These are phyloP conservation scores for Onygenales sp. DNA, from an alignment of 2,329 filamentous ascomycete species.

Conservation along the genomic window DNA sequence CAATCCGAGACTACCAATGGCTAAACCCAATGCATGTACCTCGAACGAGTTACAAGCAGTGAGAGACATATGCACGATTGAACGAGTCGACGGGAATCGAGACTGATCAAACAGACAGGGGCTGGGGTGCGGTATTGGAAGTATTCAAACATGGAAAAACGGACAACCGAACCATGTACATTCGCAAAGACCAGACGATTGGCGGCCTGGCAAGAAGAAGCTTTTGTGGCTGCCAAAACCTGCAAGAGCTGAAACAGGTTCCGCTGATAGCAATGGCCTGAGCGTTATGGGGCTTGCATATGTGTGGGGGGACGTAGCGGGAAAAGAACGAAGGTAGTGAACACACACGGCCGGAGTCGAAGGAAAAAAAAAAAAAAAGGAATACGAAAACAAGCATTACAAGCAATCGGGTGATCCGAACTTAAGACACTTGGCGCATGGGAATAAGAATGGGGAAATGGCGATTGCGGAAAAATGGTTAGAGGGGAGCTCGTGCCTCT, in stretches of 20 bases:
- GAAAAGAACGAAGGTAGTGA: background rate
- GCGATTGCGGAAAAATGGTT: background rate
- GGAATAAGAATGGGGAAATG: background rate
- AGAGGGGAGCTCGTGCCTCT: background rate
- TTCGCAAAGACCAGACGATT: background rate
- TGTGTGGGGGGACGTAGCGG: background rate
- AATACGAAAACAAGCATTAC: conserved; percentile 12
- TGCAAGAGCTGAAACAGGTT: too few relatives aligned
- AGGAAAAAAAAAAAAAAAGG: background rate
- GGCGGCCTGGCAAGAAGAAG: background rate
- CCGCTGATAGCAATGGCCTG: too few relatives aligned
- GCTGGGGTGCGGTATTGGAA: background rate
- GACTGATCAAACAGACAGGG: too few relatives aligned
- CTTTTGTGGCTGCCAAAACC: background rate
- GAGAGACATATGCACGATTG: too few relatives aligned
- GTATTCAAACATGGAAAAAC: background rate
- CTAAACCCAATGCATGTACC: too few relatives aligned
- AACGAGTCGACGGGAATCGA: too few relatives aligned
- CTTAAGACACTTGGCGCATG: conserved; percentile 6
- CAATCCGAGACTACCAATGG: too few relatives aligned
- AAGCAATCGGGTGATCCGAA: conserved; percentile 5
- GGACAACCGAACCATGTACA: background rate
- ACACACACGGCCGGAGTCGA: background rate
- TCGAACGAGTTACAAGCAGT: too few relatives aligned
- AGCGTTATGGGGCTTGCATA: background rate